phyloP scores from a whole-genome alignment of 2,329 filamentous ascomycete species.

The Colletotrichum tabaci region DNA sequence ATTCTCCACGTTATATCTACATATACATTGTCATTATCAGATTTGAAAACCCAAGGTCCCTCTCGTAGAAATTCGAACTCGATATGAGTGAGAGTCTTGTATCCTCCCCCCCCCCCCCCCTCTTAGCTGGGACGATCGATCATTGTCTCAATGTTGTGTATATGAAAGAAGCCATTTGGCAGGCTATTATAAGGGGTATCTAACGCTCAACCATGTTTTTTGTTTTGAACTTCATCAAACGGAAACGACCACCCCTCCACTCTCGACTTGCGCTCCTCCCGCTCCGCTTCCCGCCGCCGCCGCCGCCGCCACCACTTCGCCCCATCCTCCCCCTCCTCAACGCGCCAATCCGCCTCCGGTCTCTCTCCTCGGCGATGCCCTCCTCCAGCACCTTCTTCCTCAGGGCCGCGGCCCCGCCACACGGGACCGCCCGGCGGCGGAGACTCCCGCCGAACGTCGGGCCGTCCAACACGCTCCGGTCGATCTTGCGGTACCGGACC shows the following conservation, averaged over 20 bases:
- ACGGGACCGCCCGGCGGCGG: too few relatives aligned
- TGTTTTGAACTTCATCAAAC: too few relatives aligned
- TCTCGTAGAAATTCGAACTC: too few relatives aligned
- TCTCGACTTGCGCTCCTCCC: not conserved
- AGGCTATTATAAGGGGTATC: conserved; percentile 23
- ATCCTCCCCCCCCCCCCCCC: not conserved
- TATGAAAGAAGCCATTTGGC: not conserved
- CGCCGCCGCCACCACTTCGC: too few relatives aligned
- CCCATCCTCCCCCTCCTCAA: not conserved
- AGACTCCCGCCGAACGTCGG: not conserved
- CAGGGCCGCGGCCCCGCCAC: not conserved
- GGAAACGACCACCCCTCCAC: too few relatives aligned
- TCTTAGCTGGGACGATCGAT: too few relatives aligned
- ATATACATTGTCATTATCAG: not conserved
- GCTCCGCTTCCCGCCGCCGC: not conserved
- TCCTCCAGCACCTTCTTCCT: conserved; percentile 5
- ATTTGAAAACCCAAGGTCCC: not conserved
- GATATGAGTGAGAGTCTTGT: too few relatives aligned
- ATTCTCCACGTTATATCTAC: not conserved
- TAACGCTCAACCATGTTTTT: not conserved
- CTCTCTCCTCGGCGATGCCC: not conserved
- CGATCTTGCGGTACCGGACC: conserved; percentile 65
- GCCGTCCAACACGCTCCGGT: conserved; percentile 54
- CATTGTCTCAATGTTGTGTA: too few relatives aligned
- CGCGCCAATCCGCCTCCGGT: not conserved